These are phyloP conservation scores for Ophiostoma himal-ulmi DNA, from an alignment of 2,329 filamentous ascomycete genomes.

Conservation along the genomic window DNA sequence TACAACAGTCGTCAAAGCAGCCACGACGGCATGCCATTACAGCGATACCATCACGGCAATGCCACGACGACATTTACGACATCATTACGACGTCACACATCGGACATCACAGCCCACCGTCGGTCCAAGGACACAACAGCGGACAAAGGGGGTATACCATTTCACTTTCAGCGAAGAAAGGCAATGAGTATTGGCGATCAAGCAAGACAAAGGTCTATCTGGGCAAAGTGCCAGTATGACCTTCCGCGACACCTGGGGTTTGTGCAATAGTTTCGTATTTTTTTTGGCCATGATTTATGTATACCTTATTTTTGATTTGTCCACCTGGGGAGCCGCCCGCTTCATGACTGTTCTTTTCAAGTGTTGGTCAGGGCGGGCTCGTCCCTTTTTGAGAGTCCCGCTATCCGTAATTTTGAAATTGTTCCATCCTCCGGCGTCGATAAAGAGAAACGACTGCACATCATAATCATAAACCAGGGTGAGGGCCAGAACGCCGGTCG, in stretches of 20 bases:
- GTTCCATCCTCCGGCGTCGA: conserved; percentile 14
- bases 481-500: conserved; percentile 13
- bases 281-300: conserved; percentile 17
- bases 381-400: conserved; percentile 11
- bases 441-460: conserved; percentile 17
- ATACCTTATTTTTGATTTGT: conserved; percentile 11
- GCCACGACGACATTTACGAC: background rate
- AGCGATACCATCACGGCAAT: background rate
- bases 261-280: conserved; percentile 40
- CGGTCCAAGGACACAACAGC: conserved; percentile 15
- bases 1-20: background rate
- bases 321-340: conserved; percentile 7
- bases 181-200: conserved; percentile 68
- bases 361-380: background rate
- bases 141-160: conserved; percentile 10
- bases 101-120: background rate
- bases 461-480: conserved; percentile 14
- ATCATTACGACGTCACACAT: background rate
- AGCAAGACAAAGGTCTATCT: conserved; percentile 62
- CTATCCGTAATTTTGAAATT: conserved; percentile 11
- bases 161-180: conserved; percentile 28
- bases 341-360: background rate
- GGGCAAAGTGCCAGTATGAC: conserved; percentile 41
- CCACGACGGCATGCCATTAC: background rate
- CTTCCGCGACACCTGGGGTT: conserved; percentile 83